Evolutionary conservation across 176 grass and related monocot species (phyloP), one percentile per base, ranked within the genome.

Genomic region (Cenchrus americanus): DNA sequence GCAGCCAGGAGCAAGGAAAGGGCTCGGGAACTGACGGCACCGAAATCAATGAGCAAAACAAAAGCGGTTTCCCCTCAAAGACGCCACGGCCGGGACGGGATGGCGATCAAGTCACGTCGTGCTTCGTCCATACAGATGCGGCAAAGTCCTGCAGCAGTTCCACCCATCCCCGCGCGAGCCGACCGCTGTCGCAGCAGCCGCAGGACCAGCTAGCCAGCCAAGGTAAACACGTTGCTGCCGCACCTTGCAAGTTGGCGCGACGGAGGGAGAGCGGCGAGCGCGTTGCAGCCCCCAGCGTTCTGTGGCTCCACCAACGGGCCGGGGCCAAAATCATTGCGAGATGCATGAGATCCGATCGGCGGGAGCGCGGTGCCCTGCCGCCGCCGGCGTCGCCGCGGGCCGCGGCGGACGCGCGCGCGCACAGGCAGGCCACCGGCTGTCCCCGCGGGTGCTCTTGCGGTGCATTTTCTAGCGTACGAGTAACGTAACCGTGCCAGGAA

Each of bases 1-100:
- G 41, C 7, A 30, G 50, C 62, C 66, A 46, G 74, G 42, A 34
- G 79, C 71, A 30, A 70, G 47, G 59, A 43, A 46, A 58, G 19
- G 24, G 23, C 63, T 27, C 5, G 7, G 37, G 19, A 27, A 62
- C 79, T 7, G 79, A 41, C 53, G 81, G 81, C 75, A 75, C 15
- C 51, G 76, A 67, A 69, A 80, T 89, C 27, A 89, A 89, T 70
- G 87, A 85, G 82, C 69, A 18, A 59, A 89, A 85, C 88, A 82
- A 71, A 55, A 10, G 51, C 19, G 15, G 24, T 3, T 74, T 80
- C 49, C 49, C 81, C 81, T 14, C 14, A 5, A 9, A 40, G 78
- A 41, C 17, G n/a, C n/a, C n/a, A n/a, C 37, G 24, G 57, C 77
- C 63, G 34, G 34, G 34, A 49, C 54, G 71, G 69, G 88, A 9